Evolutionary conservation across 352 stramenopile genomes (phyloP), one percentile per base, ranked within the genome.

Genomic region (Pythium biforme): DNA sequence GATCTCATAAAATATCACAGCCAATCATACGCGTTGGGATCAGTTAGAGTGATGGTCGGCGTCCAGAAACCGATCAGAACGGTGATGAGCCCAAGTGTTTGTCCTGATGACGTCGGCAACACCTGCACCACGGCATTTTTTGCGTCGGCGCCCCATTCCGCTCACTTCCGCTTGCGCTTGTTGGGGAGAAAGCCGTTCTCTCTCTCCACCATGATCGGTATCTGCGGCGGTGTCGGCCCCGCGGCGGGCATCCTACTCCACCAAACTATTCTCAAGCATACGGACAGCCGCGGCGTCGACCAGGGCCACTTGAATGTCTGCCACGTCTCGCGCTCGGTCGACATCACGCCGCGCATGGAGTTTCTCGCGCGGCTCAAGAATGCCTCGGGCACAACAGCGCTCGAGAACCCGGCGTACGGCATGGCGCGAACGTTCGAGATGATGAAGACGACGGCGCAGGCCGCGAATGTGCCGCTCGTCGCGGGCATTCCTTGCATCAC

Each of bases 161-260:
- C 25, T 33, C 59, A 53, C 20, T 50, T 34, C 15, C 40, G 23
- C 22, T 33, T 29, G n/a, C 34, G 15, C 19, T 20, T 9, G 14
- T 3, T 40, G 47, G 9, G 15, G 8, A 41, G 8, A 19, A n/a
- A n/a, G n/a, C n/a, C 14, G 9, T 20, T 11, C 12, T 4, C n/a
- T 17, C 7, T 45, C n/a, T 26, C 22, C 20, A 37, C n/a, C 11
- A 73, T 79, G 66, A 74, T 86, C 26, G 76, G 76, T 33, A 81
- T 86, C 55, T 65, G 69, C 37, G 76, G 76, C n/a, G 76, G 76
- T 48, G 69, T 77, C 11, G 76, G 76, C 2, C 76, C 76, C 0
- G 76, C 76, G 6, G 76, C 76, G 8, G 76, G 76, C 19, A 71
- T 86, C 15, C 52, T 86, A 54, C 54, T 86, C n/a, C 76, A 86